Evolutionary conservation across 768 basidiomycete species (phyloP).

Genomic region (Glaciozyma antarctica): DNA sequence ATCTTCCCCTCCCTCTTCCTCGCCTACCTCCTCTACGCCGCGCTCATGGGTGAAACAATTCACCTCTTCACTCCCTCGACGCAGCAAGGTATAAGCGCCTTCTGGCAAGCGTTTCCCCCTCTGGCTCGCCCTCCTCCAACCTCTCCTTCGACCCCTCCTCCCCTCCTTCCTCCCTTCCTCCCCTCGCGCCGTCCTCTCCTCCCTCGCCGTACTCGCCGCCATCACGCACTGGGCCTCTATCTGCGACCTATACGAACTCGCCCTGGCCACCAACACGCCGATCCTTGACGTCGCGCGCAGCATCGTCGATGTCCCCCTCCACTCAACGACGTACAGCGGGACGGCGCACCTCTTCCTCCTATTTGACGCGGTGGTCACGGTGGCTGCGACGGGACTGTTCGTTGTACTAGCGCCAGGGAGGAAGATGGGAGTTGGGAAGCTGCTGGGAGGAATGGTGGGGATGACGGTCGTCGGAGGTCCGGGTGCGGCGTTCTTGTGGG

Average conservation of each 20-base stretch:
- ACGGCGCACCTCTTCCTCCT: conserved; percentile 1
- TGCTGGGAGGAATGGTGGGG: neutral
- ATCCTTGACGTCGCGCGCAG: neutral
- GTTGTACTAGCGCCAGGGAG: neutral
- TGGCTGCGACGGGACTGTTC: neutral
- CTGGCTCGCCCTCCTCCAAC: neutral
- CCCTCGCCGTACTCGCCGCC: neutral
- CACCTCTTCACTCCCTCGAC: neutral
- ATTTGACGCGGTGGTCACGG: neutral
- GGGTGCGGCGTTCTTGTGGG: neutral
- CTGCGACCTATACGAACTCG: neutral
- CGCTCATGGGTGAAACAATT: neutral
- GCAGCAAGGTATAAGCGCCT: neutral
- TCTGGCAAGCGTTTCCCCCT: neutral
- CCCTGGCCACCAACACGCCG: neutral
- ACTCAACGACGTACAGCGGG: neutral
- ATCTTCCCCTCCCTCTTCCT: neutral
- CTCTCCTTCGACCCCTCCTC: neutral
- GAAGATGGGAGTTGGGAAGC: neutral
- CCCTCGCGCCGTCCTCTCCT: neutral
- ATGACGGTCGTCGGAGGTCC: neutral
- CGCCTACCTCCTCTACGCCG: neutral
- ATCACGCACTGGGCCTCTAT: neutral
- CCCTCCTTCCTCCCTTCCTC: neutral
- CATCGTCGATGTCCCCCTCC: neutral